Conservation (phyloP, 495 filamentous ascomycete genomes). For the Copromyces sp. region DNA sequence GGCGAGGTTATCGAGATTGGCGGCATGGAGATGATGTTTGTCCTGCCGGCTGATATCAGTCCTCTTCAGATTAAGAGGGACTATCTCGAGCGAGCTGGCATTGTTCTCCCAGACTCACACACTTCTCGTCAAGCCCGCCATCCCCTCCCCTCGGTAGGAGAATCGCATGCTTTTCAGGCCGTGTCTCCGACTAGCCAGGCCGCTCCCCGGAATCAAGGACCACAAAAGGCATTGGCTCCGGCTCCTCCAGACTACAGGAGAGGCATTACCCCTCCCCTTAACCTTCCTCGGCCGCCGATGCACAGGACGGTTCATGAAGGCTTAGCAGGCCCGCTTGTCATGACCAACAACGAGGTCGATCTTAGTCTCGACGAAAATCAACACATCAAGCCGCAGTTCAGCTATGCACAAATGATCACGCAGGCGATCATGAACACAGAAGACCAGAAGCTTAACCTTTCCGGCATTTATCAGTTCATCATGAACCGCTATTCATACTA, state of each 20-base stretch:
- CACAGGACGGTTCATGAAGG: constrained; percentile 33
- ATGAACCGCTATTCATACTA: constrained; percentile 85
- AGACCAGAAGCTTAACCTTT: constrained; percentile 78
- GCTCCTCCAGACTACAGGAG: constrained; percentile 60
- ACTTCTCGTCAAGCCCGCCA: constrained; percentile 24
- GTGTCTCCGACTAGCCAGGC: constrained; percentile 20
- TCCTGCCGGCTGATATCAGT: constrained; percentile 57
- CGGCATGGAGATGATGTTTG: constrained; percentile 96
- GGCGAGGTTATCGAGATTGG: constrained; percentile 85
- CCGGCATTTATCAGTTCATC: constrained; percentile 88
- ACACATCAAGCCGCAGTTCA: constrained; percentile 88
- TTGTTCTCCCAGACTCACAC: constrained; percentile 22
- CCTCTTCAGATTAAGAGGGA: constrained; percentile 45
- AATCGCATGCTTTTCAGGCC: constrained; percentile 18
- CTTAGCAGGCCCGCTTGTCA: constrained; percentile 31
- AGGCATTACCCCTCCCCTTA: constrained; percentile 53
- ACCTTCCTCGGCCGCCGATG: constrained; percentile 21
- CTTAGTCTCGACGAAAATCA: constrained; percentile 70
- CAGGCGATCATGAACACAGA: constrained; percentile 80
- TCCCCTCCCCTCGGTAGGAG: constrained; percentile 40
- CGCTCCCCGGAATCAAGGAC: constrained; percentile 8
- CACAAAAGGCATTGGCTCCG: constrained; percentile 51
- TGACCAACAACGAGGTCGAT: constrained; percentile 54
- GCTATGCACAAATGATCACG: constrained; percentile 94
- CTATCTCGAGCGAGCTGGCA: constrained; percentile 43